Conservation (phyloP, 2,329 filamentous ascomycete species). For the Colletotrichum shisoi region DNA sequence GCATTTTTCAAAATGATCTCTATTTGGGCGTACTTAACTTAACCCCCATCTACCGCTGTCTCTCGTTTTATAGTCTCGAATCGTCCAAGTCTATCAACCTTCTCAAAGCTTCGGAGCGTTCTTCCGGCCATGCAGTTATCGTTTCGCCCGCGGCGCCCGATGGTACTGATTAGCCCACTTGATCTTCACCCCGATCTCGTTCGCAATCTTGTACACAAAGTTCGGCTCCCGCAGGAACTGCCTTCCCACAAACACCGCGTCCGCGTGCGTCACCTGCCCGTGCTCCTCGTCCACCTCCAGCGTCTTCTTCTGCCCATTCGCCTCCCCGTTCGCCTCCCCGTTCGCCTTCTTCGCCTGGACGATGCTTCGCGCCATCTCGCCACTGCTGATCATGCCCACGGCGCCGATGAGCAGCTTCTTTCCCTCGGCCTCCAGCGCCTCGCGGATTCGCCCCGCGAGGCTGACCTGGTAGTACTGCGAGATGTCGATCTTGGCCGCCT, state of each 20-base stretch:
- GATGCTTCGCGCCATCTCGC: constrained; percentile 69
- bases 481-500: constrained; percentile 65
- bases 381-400: constrained; percentile 77
- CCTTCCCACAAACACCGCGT: constrained; percentile 76
- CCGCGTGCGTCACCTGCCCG: constrained; percentile 59
- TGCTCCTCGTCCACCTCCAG: constrained; percentile 53
- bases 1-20: too few relatives aligned
- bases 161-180: constrained; percentile 74
- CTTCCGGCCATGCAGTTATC: constrained; percentile 30
- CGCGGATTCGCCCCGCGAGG: constrained; percentile 75
- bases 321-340: constrained; percentile 49
- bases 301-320: constrained; percentile 47
- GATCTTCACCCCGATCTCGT: constrained; percentile 74
- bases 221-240: constrained; percentile 85
- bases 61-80: background rate
- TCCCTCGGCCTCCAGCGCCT: constrained; percentile 62
- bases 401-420: constrained; percentile 70
- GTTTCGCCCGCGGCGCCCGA: constrained; percentile 48
- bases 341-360: constrained; percentile 54
- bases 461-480: constrained; percentile 76
- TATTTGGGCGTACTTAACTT: background rate
- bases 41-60: background rate
- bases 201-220: constrained; percentile 75
- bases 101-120: constrained; percentile 7
- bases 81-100: background rate